Conservation (phyloP, 2,329 filamentous ascomycete species). For the Alternaria atra region DNA sequence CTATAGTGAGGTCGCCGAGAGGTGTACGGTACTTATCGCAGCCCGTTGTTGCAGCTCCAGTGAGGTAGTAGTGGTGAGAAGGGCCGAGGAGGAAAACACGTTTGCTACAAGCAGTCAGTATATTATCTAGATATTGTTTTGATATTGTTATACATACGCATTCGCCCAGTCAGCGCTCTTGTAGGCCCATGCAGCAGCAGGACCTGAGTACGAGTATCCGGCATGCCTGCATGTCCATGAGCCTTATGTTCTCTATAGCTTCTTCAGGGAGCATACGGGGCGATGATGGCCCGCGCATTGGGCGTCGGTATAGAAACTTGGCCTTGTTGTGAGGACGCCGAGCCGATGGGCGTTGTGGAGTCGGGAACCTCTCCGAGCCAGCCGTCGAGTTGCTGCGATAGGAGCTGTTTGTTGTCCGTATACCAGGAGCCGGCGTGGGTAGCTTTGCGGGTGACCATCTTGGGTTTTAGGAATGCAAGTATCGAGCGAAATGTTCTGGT, state of each 20-base stretch:
- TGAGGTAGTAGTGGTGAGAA: slow-evolving; percentile 85
- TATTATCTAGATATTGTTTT: not conserved
- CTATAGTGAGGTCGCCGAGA: slow-evolving; percentile 74
- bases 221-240: slow-evolving; percentile 74
- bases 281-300: slow-evolving; percentile 85
- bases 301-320: slow-evolving; percentile 68
- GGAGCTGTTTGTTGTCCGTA: slow-evolving; percentile 64
- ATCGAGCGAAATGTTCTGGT: not conserved
- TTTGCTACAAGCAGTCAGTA: slow-evolving; percentile 62
- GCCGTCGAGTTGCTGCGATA: slow-evolving; percentile 74
- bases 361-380: slow-evolving; percentile 78
- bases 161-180: slow-evolving; percentile 83
- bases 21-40: slow-evolving; percentile 78
- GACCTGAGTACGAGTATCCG: slow-evolving; percentile 90
- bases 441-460: slow-evolving; percentile 62
- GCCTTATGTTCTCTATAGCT: slow-evolving; percentile 18
- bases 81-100: slow-evolving; percentile 92
- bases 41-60: slow-evolving; percentile 77
- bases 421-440: slow-evolving; percentile 93
- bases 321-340: slow-evolving; percentile 51
- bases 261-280: slow-evolving; percentile 73
- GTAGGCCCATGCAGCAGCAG: slow-evolving; percentile 94
- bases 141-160: slow-evolving; percentile 61
- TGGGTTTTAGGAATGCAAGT: slow-evolving; percentile 4
- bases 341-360: slow-evolving; percentile 68